Conservation (phyloP, 495 filamentous ascomycete species). For the Talaromyces nanjingensis region DNA sequence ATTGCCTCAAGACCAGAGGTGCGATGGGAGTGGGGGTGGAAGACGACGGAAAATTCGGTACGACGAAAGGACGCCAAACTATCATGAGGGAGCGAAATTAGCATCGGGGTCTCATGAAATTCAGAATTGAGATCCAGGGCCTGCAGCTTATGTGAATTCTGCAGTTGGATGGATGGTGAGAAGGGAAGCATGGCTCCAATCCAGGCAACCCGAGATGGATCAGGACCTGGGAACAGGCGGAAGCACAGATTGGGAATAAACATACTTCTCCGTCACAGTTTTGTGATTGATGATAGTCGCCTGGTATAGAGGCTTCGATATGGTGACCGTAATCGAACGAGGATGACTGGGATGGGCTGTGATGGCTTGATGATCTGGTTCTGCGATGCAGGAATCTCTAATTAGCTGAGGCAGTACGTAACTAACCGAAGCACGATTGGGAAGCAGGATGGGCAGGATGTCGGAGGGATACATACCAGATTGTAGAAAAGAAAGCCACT, state of each 20-base stretch:
- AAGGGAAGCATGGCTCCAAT: neutral
- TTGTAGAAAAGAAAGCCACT: neutral
- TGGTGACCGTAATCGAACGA: neutral
- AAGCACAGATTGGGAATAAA: neutral
- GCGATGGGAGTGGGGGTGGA: neutral
- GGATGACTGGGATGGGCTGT: neutral
- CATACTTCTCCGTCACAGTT: neutral
- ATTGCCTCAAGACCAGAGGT: neutral
- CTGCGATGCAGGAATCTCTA: constrained; percentile 2
- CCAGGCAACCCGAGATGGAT: neutral
- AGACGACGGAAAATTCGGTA: constrained; percentile 5
- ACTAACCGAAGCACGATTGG: neutral
- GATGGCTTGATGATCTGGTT: constrained; percentile 3
- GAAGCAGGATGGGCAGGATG: constrained; percentile 13
- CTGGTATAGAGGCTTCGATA: neutral
- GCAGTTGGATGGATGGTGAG: neutral
- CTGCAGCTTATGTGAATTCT: neutral
- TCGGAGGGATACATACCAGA: constrained; percentile 7
- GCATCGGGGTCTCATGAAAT: neutral
- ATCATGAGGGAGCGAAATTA: neutral
- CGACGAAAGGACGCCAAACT: neutral
- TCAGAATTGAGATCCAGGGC: neutral
- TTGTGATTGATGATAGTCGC: neutral
- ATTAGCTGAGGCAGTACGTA: neutral
- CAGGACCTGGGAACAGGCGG: constrained; percentile 1